These are phyloP conservation scores for Rhododendron williamsianum DNA, from an alignment of 148 eudicot species.

Conservation along the genomic window DNA sequence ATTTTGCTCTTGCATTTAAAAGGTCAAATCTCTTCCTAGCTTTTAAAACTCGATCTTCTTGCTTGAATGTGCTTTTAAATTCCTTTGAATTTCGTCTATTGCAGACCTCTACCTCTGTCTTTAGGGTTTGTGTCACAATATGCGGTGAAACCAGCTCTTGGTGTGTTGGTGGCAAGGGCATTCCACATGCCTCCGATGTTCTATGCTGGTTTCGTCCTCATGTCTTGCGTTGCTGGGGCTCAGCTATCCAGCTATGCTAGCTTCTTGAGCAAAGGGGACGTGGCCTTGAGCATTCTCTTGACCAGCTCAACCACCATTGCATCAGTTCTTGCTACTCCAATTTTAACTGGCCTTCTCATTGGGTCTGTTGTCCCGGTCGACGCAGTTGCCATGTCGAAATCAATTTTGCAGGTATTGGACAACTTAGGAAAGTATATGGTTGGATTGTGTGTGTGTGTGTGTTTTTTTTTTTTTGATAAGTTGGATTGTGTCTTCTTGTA, in stretches of 20 bases:
- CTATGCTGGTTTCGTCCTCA: constrained; percentile 85
- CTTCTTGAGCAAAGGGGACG: constrained; percentile 94
- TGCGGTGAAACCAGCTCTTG: constrained; percentile 65
- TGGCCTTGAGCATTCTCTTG: constrained; percentile 85
- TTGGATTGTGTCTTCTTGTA: neutral
- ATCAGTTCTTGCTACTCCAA: constrained; percentile 81
- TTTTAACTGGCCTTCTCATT: constrained; percentile 87
- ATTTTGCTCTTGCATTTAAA: constrained; percentile 75
- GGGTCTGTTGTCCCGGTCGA: constrained; percentile 97
- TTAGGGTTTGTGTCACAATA: constrained; percentile 77
- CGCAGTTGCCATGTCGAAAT: constrained; percentile 88
- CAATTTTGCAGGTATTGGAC: constrained; percentile 83
- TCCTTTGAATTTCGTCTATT: constrained; percentile 13
- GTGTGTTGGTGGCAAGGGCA: constrained; percentile 73
- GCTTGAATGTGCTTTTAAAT: neutral
- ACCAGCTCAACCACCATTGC: constrained; percentile 91
- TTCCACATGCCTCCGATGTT: constrained; percentile 77
- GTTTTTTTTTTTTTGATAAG: too few relatives aligned
- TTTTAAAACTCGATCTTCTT: neutral
- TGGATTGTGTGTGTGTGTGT: neutral
- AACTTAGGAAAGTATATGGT: neutral
- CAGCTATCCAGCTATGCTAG: constrained; percentile 96
- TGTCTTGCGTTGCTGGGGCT: constrained; percentile 94
- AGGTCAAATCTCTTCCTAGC: constrained; percentile 36
- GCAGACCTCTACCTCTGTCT: constrained; percentile 83